Evolutionary conservation across 2,329 filamentous ascomycete species (phyloP), one percentile per base, ranked within the genome.

Genomic region (Aspergillus costaricaensis): DNA sequence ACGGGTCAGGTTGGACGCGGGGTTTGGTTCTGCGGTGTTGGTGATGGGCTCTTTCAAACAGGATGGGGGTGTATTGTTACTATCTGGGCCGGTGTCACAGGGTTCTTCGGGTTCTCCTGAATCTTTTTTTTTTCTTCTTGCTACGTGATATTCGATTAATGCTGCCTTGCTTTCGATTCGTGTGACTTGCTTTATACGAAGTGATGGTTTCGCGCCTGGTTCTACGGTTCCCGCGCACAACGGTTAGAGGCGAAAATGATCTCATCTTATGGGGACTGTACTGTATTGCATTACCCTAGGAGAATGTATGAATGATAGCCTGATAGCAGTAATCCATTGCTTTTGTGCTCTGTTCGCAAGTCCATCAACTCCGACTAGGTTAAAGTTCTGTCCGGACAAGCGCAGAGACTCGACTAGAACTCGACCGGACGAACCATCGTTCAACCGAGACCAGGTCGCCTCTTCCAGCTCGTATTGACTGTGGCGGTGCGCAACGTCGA

Each of bases 21-120:
- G 62, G 67, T 67, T 68, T 62, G 66, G 68, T 64, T 60, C 63
- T 57, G 63, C 57, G 72, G 71, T 71, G 71, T 73, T 73, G 60
- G 62, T 48, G 38, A 39, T 23, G 19, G 32, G 61, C 59, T 59
- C 15, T 62, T 62, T 60, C 53, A 60, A 57, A 58, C 56, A 58
- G 58, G 58, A 60, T 61, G 66, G 52, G 64, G 52, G 64, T 66
- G 64, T 70, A 69, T 68, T 71, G 68, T 65, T 72, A 30, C 25
- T 32, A 71, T 63, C 64, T 63, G 68, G 68, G 65, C 61, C 52
- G 71, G 70, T 70, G 70, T 69, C 62, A 58, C 57, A 54, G 67
- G 62, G 49, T 65, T 66, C 52, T 57, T 58, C 48, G 41, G 36
- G 25, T 59, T 59, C 30, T 32, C 27, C n/a, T 60, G 30, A 30